These are phyloP conservation scores for Omphalea diandra DNA, from an alignment of 441 rosid species.

Conservation along the genomic window DNA sequence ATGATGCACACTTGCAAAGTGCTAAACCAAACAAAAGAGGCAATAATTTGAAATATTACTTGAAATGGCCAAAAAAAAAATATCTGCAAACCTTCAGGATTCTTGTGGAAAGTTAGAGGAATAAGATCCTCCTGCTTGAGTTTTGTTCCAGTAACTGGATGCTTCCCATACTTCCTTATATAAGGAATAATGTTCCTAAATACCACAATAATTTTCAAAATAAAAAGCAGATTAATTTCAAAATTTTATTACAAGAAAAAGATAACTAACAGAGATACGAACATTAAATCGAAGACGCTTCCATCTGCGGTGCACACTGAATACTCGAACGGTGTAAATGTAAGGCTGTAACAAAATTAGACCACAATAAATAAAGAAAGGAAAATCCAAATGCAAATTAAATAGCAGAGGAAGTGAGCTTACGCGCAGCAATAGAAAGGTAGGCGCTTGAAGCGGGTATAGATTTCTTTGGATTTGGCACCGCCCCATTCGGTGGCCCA, in stretches of 20 bases:
- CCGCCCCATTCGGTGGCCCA: slow-evolving; percentile 99
- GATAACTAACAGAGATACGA: slow-evolving; percentile 24
- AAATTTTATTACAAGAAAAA: neutral
- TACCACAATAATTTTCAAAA: neutral
- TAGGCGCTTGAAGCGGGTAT: slow-evolving; percentile 87
- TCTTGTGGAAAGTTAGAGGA: slow-evolving; percentile 76
- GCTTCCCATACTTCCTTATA: slow-evolving; percentile 76
- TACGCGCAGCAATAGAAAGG: slow-evolving; percentile 99
- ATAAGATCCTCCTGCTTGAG: slow-evolving; percentile 76
- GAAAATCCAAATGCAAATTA: neutral
- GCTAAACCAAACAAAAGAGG: neutral
- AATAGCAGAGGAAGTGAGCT: neutral
- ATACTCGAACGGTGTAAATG: slow-evolving; percentile 81
- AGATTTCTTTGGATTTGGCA: slow-evolving; percentile 75
- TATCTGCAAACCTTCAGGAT: slow-evolving; percentile 74
- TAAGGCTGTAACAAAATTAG: slow-evolving; percentile 54
- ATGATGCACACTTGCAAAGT: too few relatives aligned
- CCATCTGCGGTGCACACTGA: slow-evolving; percentile 86
- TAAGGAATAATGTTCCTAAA: slow-evolving; percentile 80
- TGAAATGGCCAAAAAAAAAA: neutral
- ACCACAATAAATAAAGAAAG: neutral
- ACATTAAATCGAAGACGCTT: slow-evolving; percentile 84
- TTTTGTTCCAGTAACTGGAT: slow-evolving; percentile 78
- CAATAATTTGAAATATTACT: neutral
- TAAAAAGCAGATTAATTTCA: slow-evolving; percentile 7